A percentile compares a stretch with the other conserved stretches of the same genome.
phyloP scores from a whole-genome alignment of 495 filamentous ascomycete genomes.

The Annulohypoxylon bovei region DNA sequence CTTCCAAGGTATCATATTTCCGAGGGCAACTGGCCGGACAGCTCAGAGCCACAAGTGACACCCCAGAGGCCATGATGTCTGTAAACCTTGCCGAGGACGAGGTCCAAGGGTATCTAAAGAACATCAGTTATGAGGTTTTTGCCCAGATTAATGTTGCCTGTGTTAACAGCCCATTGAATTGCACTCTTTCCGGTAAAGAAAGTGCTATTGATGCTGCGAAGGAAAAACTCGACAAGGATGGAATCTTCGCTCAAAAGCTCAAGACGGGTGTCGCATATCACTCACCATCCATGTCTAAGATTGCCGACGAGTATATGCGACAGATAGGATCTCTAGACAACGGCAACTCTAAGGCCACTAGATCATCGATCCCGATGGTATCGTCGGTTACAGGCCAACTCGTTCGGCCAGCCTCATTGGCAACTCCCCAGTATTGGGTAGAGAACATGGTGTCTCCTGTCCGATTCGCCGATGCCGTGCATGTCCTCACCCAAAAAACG shows the following conservation, averaged over 20 bases:
- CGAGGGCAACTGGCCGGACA: conserved; percentile 44
- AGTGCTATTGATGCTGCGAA: conserved; percentile 49
- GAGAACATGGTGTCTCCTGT: conserved; percentile 59
- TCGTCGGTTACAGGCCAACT: conserved; percentile 25
- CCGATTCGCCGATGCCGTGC: conserved; percentile 53
- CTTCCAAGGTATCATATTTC: conserved; percentile 59
- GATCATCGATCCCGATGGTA: conserved; percentile 45
- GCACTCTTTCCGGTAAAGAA: conserved; percentile 56
- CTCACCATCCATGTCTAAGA: conserved; percentile 50
- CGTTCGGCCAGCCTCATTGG: conserved; percentile 33
- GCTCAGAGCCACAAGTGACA: conserved; percentile 33
- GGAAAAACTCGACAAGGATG: conserved; percentile 42
- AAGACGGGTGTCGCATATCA: conserved; percentile 57
- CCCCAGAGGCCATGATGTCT: conserved; percentile 56
- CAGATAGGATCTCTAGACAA: conserved; percentile 37
- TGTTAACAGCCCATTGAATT: conserved; percentile 58
- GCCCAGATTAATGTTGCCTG: conserved; percentile 52
- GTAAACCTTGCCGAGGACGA: conserved; percentile 47
- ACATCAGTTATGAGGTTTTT: conserved; percentile 33
- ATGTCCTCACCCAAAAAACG: conserved; percentile 34
- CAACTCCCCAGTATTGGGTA: conserved; percentile 52
- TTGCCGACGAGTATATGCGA: conserved; percentile 51
- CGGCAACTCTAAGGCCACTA: conserved; percentile 4
- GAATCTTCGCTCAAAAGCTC: conserved; percentile 58
- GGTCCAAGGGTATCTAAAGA: conserved; percentile 37